These are phyloP conservation scores for Amesomyces nigricolor DNA, from an alignment of 2,329 filamentous ascomycete species.

Conservation along the genomic window DNA sequence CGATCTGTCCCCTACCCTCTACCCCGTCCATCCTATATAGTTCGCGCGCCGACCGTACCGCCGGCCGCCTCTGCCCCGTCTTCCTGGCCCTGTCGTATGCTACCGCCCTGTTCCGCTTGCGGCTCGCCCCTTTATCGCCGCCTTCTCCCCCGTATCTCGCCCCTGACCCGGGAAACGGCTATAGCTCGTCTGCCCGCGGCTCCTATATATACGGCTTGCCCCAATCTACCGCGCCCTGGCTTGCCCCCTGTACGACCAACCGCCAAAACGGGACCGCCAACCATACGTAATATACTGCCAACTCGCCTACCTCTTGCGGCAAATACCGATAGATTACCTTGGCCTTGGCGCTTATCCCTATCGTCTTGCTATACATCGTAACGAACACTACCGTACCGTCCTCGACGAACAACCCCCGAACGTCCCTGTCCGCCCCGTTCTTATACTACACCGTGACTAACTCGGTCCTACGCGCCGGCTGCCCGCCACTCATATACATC, in stretches of 20 bases:
- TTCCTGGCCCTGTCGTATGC: background rate
- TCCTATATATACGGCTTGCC: constrained; percentile 8
- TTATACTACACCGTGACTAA: too few species aligned
- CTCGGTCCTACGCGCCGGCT: too few species aligned
- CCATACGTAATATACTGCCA: too few species aligned
- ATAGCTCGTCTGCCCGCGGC: constrained; percentile 1
- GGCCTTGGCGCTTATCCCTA: too few species aligned
- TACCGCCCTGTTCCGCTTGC: background rate
- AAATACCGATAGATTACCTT: too few species aligned
- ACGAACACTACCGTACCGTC: too few species aligned
- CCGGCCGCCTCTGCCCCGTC: background rate
- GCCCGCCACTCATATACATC: too few species aligned
- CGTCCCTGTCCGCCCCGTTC: too few species aligned
- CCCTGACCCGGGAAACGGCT: background rate
- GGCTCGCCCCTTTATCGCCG: background rate
- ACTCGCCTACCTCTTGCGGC: too few species aligned
- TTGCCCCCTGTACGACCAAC: constrained; percentile 1
- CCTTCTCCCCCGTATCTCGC: too few species aligned
- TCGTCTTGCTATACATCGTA: too few species aligned
- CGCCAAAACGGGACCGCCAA: constrained; percentile 19
- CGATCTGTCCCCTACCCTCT: background rate
- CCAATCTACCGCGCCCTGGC: constrained; percentile 1
- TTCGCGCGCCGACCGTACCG: background rate
- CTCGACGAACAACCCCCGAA: too few species aligned
- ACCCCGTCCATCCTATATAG: background rate